These are phyloP conservation scores for Rhodotorula glutinis DNA, from an alignment of 1,284 basidiomycete species.

Conservation along the genomic window DNA sequence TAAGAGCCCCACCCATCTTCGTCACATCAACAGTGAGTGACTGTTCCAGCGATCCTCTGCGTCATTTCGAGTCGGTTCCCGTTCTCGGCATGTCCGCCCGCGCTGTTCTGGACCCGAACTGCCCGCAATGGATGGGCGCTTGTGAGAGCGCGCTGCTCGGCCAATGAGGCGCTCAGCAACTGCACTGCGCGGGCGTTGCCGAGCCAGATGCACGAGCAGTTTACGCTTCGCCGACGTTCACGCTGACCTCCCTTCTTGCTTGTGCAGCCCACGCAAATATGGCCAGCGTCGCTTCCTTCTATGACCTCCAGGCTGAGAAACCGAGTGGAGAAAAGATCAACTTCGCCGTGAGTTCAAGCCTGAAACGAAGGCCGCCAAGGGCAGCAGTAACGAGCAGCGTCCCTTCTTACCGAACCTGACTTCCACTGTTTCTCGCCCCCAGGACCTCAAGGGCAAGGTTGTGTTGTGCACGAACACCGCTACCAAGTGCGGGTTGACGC, in stretches of 20 bases:
- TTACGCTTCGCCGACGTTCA: no score
- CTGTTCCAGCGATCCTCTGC: not conserved
- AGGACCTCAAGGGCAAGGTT: constrained; percentile 54
- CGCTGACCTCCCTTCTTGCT: no score
- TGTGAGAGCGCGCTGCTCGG: no score
- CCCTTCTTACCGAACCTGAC: not conserved
- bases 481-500: constrained; percentile 44
- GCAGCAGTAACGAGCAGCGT: no score
- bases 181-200: no score
- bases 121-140: no score
- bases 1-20: not conserved
- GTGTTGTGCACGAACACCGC: constrained; percentile 58
- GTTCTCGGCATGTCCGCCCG: no score
- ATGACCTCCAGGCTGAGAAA: constrained; percentile 50
- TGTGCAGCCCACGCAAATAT: constrained; percentile 1
- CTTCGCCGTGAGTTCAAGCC: constrained; percentile 14
- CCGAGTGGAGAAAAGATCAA: constrained; percentile 41
- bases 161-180: no score
- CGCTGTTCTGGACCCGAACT: no score
- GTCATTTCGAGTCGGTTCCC: not conserved
- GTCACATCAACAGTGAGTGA: not conserved
- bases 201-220: no score
- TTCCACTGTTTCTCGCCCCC: not conserved
- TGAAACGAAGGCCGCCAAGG: not conserved
- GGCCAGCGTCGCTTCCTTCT: constrained; percentile 45